Base-by-base conservation (phyloP, 192 early-diverging fungal genomes). In the Funneliformis mosseae region DNA sequence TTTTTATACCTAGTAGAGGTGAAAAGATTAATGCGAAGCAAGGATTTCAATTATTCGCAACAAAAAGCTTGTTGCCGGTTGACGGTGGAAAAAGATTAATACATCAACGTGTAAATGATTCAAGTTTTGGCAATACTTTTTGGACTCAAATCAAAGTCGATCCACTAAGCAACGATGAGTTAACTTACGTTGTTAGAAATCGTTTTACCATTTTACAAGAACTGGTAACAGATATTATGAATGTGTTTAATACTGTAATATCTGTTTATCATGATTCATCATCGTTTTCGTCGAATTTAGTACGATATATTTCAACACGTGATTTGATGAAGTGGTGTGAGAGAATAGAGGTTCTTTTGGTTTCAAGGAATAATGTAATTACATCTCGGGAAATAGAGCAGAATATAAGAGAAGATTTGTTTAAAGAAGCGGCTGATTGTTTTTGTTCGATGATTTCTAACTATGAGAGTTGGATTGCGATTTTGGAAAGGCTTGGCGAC, bases 251-350 rank as follows among this genome's bases (percentile, higher is more conserved):
- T 55, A 84, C 85, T 0, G 81, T 92, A 41, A 67, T 83, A 16
- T 75, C 64, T n/a, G 82, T 91, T 55, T 82, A 88, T n/a, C 86
- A 86, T 21, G 83, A 83, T 27, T 81, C 87, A 39, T 25, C 12
- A 64, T 45, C 78, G 3, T 79, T 84, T 8, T 83, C 89, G 9
- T 85, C 86, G 11, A 88, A 85, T 81, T 81, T 80, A 43, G 88
- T 83, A 39, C 90, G 93, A 21, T 82, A 81, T 42, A 88, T 96
- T 38, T 94, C 95, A 16, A 88, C 96, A 8, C 89, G 97, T 66
- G 97, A 97, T 83, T 84, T 99, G 48, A 88, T 97, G 84, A 96
- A 95, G 78, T 99, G 96, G 96, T 97, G 96, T 81, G 74, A 87
- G 3, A 90, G 97, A 74, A 88, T 96, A 76, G 85, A 89, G 42